Evolutionary conservation across 768 basidiomycete species (phyloP).

Genomic region (Trametes cubensis): DNA sequence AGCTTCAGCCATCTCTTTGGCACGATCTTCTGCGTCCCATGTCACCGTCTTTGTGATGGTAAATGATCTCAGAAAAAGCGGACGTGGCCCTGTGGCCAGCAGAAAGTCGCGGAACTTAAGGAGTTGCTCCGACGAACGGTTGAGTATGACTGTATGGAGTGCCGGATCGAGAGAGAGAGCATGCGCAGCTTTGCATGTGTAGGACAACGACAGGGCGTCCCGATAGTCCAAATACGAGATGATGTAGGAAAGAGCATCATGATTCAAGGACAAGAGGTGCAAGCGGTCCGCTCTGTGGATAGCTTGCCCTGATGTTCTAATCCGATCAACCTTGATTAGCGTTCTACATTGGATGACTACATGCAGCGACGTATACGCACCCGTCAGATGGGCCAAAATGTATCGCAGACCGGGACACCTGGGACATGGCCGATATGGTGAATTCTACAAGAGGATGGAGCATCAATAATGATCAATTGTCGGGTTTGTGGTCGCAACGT

Average conservation of each 20-base stretch:
- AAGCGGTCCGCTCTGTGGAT: background rate
- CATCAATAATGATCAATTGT: too few species aligned
- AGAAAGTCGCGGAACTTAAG: constrained; percentile 15
- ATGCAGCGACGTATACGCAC: too few species aligned
- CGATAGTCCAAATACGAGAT: constrained; percentile 2
- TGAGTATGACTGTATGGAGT: constrained; percentile 8
- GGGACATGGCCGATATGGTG: too few species aligned
- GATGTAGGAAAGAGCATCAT: constrained; percentile 9
- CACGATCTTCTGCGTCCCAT: constrained; percentile 1
- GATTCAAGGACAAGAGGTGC: background rate
- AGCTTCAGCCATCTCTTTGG: background rate
- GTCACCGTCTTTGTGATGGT: constrained; percentile 10
- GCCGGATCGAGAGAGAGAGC: constrained; percentile 11
- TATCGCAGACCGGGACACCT: too few species aligned
- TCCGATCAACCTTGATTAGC: too few species aligned
- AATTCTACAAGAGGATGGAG: too few species aligned
- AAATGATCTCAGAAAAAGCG: constrained; percentile 7
- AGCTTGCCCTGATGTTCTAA: too few species aligned
- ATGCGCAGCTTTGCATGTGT: constrained; percentile 13
- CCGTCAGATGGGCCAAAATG: too few species aligned
- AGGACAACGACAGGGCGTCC: constrained; percentile 11
- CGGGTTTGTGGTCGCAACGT: too few species aligned
- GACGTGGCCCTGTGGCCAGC: constrained; percentile 3
- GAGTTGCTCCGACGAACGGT: constrained; percentile 2
- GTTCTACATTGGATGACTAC: too few species aligned